These are phyloP conservation scores for Ogataea thermomethanolica DNA, from an alignment of 805 yeast species.

Conservation along the genomic window DNA sequence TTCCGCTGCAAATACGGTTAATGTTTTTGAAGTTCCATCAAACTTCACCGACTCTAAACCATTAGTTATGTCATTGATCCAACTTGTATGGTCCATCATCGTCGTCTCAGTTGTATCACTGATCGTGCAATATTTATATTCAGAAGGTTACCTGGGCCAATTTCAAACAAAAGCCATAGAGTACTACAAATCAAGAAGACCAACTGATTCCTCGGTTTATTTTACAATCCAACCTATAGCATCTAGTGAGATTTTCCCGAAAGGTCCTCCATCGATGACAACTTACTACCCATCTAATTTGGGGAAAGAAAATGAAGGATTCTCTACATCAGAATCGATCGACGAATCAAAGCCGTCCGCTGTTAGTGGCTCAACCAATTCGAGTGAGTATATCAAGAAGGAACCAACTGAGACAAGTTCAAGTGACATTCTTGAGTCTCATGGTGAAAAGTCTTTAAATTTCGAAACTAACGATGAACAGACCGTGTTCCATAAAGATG, in stretches of 20 bases:
- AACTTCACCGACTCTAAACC: constrained; percentile 42
- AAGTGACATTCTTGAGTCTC: neutral
- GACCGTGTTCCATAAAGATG: too few relatives aligned
- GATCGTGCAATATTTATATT: constrained; percentile 27
- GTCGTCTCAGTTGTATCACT: constrained; percentile 25
- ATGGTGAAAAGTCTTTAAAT: too few relatives aligned
- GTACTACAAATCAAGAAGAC: constrained; percentile 24
- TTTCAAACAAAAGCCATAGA: constrained; percentile 20
- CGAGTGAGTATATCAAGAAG: neutral
- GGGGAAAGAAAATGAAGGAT: too few relatives aligned
- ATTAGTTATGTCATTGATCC: constrained; percentile 25
- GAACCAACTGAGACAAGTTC: neutral
- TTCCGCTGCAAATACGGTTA: constrained; percentile 73
- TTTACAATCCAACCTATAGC: constrained; percentile 33
- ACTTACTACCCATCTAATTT: constrained; percentile 14
- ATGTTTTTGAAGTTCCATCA: constrained; percentile 57
- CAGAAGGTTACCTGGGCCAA: constrained; percentile 27
- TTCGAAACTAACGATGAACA: neutral
- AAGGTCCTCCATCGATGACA: constrained; percentile 21
- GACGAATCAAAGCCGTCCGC: too few relatives aligned
- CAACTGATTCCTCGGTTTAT: constrained; percentile 33
- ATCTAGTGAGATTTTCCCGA: constrained; percentile 18
- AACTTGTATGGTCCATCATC: constrained; percentile 25
- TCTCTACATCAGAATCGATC: neutral
- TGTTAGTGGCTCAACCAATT: neutral